A percentile compares a stretch with the other conserved stretches of the same genome.
Evolutionary conservation across 1,139 yeast species (phyloP).

Genomic region (Candida gigantensis): DNA sequence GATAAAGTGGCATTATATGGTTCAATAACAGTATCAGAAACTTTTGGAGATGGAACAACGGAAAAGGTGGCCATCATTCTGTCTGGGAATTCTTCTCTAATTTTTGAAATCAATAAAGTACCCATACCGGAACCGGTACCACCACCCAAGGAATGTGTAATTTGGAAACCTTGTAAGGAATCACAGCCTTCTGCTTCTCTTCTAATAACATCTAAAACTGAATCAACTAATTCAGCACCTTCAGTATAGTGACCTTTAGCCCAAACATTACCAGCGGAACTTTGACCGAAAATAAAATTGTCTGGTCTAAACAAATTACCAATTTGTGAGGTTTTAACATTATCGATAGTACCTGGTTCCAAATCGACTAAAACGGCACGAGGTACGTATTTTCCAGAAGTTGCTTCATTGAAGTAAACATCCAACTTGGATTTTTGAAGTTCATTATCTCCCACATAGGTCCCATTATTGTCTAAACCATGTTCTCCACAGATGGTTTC

Average conservation of each 20-base stretch:
- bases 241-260: slow-evolving; percentile 96
- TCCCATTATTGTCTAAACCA: slow-evolving; percentile 85
- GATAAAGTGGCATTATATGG: slow-evolving; percentile 93
- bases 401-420: slow-evolving; percentile 60
- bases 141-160: slow-evolving; percentile 92
- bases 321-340: slow-evolving; percentile 71
- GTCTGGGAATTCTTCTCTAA: slow-evolving; percentile 88
- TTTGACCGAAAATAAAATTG: slow-evolving; percentile 83
- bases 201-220: slow-evolving; percentile 84
- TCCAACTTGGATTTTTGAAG: slow-evolving; percentile 60
- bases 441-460: slow-evolving; percentile 67
- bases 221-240: slow-evolving; percentile 90
- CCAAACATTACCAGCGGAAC: slow-evolving; percentile 95
- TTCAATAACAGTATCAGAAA: slow-evolving; percentile 90
- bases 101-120: slow-evolving; percentile 74
- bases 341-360: slow-evolving; percentile 92
- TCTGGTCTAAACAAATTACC: slow-evolving; percentile 91
- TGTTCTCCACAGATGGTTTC: slow-evolving; percentile 97
- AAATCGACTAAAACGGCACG: slow-evolving; percentile 90
- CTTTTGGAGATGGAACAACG: slow-evolving; percentile 88
- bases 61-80: slow-evolving; percentile 96
- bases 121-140: slow-evolving; percentile 99
- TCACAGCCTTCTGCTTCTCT: slow-evolving; percentile 94
- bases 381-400: slow-evolving; percentile 85
- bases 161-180: slow-evolving; percentile 91